Percentiles rank a stretch among this genome's conserved stretches.
Conservation (phyloP, 805 yeast genomes). For the Saccharomycopsis babjevae region DNA sequence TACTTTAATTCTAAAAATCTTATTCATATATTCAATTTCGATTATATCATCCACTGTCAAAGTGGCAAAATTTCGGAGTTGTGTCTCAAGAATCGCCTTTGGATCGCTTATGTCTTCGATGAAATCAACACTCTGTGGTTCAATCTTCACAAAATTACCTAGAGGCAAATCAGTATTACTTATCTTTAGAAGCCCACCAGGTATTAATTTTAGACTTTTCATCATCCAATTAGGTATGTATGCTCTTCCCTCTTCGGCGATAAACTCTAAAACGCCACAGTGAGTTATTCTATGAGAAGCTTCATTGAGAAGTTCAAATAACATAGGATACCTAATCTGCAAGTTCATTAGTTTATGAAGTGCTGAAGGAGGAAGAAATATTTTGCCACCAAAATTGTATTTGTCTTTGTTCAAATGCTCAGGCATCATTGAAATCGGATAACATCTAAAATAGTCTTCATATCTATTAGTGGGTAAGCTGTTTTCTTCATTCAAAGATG, state of each 20-base stretch:
- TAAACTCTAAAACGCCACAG: constrained; percentile 91
- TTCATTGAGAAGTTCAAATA: constrained; percentile 70
- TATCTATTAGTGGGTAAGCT: constrained; percentile 28
- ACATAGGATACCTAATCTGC: constrained; percentile 93
- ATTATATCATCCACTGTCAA: constrained; percentile 76
- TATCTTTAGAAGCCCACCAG: constrained; percentile 76
- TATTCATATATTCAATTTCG: constrained; percentile 75
- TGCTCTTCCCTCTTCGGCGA: constrained; percentile 96
- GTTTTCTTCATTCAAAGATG: neutral
- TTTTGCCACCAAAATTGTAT: constrained; percentile 91
- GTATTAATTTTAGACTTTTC: constrained; percentile 56
- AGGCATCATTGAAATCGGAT: constrained; percentile 76
- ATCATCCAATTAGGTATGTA: constrained; percentile 97
- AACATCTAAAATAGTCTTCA: constrained; percentile 85
- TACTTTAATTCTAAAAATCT: constrained; percentile 68
- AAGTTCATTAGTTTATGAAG: constrained; percentile 79
- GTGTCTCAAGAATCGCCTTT: constrained; percentile 90
- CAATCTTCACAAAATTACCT: constrained; percentile 84
- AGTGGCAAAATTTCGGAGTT: constrained; percentile 80
- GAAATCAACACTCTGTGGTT: constrained; percentile 91
- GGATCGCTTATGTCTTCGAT: constrained; percentile 83
- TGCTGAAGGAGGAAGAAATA: constrained; percentile 89
- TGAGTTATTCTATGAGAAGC: constrained; percentile 42
- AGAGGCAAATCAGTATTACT: constrained; percentile 64
- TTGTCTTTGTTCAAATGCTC: constrained; percentile 60